These are phyloP conservation scores for Conringia planisiliqua DNA, from an alignment of 345 rosid species.

Conservation along the genomic window DNA sequence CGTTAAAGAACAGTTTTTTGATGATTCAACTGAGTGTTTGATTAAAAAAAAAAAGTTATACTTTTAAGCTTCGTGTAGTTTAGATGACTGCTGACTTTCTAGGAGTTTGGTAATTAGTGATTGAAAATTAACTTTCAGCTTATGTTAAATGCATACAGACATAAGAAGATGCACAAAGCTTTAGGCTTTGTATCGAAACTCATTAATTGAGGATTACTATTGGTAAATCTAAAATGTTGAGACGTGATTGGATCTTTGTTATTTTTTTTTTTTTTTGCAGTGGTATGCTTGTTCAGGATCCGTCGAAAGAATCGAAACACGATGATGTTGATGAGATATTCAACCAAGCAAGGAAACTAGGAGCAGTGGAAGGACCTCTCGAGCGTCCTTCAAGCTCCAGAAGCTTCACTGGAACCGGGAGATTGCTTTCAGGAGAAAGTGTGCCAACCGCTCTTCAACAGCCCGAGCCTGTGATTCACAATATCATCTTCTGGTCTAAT, in stretches of 20 bases:
- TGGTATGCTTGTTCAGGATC: slow-evolving; percentile 98
- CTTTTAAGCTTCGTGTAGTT: background rate
- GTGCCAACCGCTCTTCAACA: slow-evolving; percentile 73
- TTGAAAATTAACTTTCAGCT: no score
- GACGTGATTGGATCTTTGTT: slow-evolving; percentile 2
- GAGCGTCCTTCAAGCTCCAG: slow-evolving; percentile 78
- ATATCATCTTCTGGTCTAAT: slow-evolving; percentile 80
- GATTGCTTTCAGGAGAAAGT: slow-evolving; percentile 80
- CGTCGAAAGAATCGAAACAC: slow-evolving; percentile 44
- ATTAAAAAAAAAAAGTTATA: background rate
- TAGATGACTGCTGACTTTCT: background rate
- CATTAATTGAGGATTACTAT: background rate
- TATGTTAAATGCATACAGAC: background rate
- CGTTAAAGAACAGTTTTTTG: background rate
- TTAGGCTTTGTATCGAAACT: background rate
- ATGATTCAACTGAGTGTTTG: background rate
- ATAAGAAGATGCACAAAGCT: background rate
- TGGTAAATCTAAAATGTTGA: background rate
- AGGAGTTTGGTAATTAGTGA: background rate
- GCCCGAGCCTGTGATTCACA: slow-evolving; percentile 71
- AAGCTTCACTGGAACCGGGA: slow-evolving; percentile 79
- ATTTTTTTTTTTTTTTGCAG: slow-evolving; percentile 35
- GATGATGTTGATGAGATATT: slow-evolving; percentile 91
- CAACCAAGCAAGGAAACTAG: slow-evolving; percentile 82
- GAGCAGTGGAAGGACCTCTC: slow-evolving; percentile 83